Base-by-base conservation (phyloP, 2,329 filamentous ascomycete species). In the Aspergillus sp. region DNA sequence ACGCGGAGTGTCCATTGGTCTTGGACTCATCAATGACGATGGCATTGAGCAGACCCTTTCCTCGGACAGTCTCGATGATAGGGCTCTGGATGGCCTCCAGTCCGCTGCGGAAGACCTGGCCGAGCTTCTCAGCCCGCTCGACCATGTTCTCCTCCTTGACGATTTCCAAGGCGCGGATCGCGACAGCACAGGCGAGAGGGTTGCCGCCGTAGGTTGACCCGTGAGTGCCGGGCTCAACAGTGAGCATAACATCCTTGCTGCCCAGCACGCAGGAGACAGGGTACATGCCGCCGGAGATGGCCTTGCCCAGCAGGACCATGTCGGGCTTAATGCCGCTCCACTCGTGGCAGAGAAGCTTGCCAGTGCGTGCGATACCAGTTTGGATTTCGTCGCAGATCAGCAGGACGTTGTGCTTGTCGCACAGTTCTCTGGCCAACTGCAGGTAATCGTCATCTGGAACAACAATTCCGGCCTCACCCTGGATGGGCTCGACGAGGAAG, bases 181-280 rank as follows among this genome's bases (percentile, higher is more conserved):
- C 96, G 31, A 99, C 91, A 40, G 95, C 95, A 67, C 92, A 98
- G 23, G 93, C 95, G 12, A 99, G 83, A 17, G 95, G 95, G 78
- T 99, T 99, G 51, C 95, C 95, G 61, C 95, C 95, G 71, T 98
- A 99, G n/a, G 95, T 99, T 43, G 91, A 96, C 49, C 95, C 95
- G 77, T 99, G 95, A 25, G 95, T 98, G 59, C 95, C 95, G 25
- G 95, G 91, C 82, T 99, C 95, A 63, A 99, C 83, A 9, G 93
- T 95, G 65, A 97, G 84, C 93, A 99, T 97, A 63, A 98, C 83
- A 57, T 97, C 93, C 78, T 89, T 92, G 68, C 87, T 87, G 61
- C 90, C 89, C 52, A 99, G 83, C 49, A 99, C 93, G 68, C 89
- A 92, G 61, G 92, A 96, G 57, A 99, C 95, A n/a, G 95, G 95